Evolutionary conservation across 768 basidiomycete species (phyloP).

Genomic region (Naematelia aurantialba): DNA sequence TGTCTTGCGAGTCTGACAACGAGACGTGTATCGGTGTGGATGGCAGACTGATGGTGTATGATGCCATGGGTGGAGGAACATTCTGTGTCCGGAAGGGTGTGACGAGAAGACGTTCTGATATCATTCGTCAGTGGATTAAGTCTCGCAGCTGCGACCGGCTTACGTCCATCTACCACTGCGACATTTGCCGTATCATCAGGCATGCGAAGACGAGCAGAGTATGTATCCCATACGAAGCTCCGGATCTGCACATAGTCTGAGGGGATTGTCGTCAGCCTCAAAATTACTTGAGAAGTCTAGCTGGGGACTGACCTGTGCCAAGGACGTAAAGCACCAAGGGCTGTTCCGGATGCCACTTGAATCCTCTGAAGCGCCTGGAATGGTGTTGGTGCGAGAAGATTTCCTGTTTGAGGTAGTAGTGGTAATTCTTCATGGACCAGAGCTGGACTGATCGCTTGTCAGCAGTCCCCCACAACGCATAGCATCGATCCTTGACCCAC

Average conservation of each 20-base stretch:
- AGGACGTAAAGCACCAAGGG: slow-evolving; percentile 64
- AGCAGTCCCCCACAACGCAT: no score
- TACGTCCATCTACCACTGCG: slow-evolving; percentile 84
- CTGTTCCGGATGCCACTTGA: slow-evolving; percentile 84
- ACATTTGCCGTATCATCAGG: slow-evolving; percentile 79
- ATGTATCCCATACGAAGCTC: slow-evolving; percentile 75
- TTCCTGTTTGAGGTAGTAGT: slow-evolving; percentile 97
- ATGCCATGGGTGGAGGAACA: slow-evolving; percentile 96
- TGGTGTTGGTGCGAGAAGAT: slow-evolving; percentile 50
- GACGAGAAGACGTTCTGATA: slow-evolving; percentile 66
- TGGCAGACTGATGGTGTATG: slow-evolving; percentile 54
- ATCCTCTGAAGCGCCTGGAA: slow-evolving; percentile 61
- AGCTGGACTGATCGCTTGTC: slow-evolving; percentile 71
- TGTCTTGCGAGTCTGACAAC: slow-evolving; percentile 60
- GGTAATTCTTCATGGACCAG: slow-evolving; percentile 91
- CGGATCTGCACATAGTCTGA: slow-evolving; percentile 57
- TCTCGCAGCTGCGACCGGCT: slow-evolving; percentile 35
- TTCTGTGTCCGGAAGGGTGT: slow-evolving; percentile 93
- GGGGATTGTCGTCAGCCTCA: slow-evolving; percentile 35
- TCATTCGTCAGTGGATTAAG: not conserved
- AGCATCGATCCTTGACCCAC: slow-evolving; percentile 56
- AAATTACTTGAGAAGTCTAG: not conserved
- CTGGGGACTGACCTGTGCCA: slow-evolving; percentile 63
- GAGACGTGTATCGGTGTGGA: slow-evolving; percentile 63
- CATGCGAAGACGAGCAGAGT: slow-evolving; percentile 58